phyloP scores from a whole-genome alignment of 1,284 basidiomycete species.

The Fomitopsis pinicola region DNA sequence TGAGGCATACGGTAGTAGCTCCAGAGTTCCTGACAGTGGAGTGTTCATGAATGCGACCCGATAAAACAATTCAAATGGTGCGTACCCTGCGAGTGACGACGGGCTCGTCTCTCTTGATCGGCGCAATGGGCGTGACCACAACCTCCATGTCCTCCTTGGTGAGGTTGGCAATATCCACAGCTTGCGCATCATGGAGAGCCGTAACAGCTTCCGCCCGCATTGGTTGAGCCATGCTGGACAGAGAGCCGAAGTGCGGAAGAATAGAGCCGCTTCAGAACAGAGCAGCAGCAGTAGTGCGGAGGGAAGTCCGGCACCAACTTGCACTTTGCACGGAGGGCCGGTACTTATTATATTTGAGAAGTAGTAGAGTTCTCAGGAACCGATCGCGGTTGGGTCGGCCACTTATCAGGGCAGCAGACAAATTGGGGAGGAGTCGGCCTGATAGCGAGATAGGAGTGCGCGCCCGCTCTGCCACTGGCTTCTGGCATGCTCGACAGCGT shows the following conservation, averaged over 20 bases:
- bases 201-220: not conserved
- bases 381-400: not conserved
- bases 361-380: not conserved
- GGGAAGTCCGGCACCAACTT: not conserved
- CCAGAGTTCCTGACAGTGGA: slow-evolving; percentile 52
- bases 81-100: slow-evolving; percentile 28
- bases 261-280: not conserved
- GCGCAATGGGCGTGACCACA: slow-evolving; percentile 10
- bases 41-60: not conserved
- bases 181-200: slow-evolving; percentile 1
- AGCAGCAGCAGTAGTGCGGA: not conserved
- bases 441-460: not conserved
- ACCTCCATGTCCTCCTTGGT: slow-evolving; percentile 4
- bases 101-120: slow-evolving; percentile 22
- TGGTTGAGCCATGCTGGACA: not conserved
- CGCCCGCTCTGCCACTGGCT: too few relatives aligned
- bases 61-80: not conserved
- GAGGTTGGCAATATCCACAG: not conserved
- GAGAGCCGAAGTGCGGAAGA: not conserved
- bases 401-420: slow-evolving; percentile 1
- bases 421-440: not conserved
- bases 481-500: not conserved
- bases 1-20: slow-evolving; percentile 58
- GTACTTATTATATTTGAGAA: slow-evolving; percentile 4
- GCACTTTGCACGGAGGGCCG: not conserved